Evolutionary conservation across 768 basidiomycete species (phyloP).

Genomic region (Sporobolomyces roseus): DNA sequence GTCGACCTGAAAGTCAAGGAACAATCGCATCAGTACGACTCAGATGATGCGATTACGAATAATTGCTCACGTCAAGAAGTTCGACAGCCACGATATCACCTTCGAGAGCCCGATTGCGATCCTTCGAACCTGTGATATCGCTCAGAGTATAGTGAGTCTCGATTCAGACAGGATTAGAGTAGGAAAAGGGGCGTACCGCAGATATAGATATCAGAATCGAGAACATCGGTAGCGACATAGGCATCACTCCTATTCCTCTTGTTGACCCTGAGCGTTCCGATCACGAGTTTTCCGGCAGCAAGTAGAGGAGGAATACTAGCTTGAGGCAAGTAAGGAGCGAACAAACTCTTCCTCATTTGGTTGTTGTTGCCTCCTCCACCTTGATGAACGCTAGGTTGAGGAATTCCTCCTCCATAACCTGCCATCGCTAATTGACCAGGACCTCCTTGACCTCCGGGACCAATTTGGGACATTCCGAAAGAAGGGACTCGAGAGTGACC

Average conservation of each 20-base stretch:
- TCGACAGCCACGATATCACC: slow-evolving; percentile 98
- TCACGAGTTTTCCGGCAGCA: slow-evolving; percentile 93
- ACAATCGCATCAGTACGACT: background rate
- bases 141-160: background rate
- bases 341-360: slow-evolving; percentile 94
- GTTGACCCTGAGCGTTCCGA: slow-evolving; percentile 89
- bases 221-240: slow-evolving; percentile 94
- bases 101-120: slow-evolving; percentile 95
- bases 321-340: slow-evolving; percentile 94
- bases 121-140: slow-evolving; percentile 68
- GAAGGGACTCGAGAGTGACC: slow-evolving; percentile 45
- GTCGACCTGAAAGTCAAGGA: slow-evolving; percentile 25
- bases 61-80: slow-evolving; percentile 74
- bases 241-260: slow-evolving; percentile 98
- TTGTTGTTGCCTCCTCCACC: slow-evolving; percentile 57
- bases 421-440: slow-evolving; percentile 72
- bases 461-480: slow-evolving; percentile 61
- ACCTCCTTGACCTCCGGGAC: slow-evolving; percentile 67
- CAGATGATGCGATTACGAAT: background rate
- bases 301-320: slow-evolving; percentile 93
- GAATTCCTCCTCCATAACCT: slow-evolving; percentile 62
- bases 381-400: slow-evolving; percentile 73
- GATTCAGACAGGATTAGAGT: background rate
- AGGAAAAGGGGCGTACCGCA: slow-evolving; percentile 51
- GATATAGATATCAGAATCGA: slow-evolving; percentile 98